These are phyloP conservation scores for Xerocomellus chrysenteron DNA, from an alignment of 768 basidiomycete species.

Conservation along the genomic window DNA sequence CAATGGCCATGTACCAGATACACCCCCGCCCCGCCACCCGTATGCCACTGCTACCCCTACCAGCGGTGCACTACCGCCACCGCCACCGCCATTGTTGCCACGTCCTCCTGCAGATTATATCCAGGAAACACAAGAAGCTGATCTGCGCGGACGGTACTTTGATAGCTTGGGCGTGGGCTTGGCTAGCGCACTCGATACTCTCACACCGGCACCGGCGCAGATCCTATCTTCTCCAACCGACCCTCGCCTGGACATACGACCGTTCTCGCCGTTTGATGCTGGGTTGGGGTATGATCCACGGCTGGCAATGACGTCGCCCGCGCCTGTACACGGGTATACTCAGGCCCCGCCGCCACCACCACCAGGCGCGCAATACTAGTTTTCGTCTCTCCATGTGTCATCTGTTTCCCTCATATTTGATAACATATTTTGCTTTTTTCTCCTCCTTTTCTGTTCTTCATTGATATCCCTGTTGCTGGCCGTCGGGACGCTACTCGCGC, in stretches of 20 bases:
- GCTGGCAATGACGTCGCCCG: slow-evolving; percentile 2
- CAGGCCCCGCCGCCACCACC: slow-evolving; percentile 11
- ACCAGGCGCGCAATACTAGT: slow-evolving; percentile 14
- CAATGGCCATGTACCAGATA: slow-evolving; percentile 23
- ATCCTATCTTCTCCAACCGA: slow-evolving; percentile 12
- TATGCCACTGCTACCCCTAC: slow-evolving; percentile 15
- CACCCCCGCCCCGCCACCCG: slow-evolving; percentile 12
- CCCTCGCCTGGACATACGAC: slow-evolving; percentile 37
- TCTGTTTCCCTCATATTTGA: slow-evolving; percentile 15
- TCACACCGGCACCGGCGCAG: slow-evolving; percentile 19
- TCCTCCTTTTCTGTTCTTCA: background rate
- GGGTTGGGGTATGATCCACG: slow-evolving; percentile 23
- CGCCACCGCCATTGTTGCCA: slow-evolving; percentile 75
- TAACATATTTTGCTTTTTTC: slow-evolving; percentile 12
- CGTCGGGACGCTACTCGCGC: background rate
- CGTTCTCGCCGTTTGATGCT: slow-evolving; percentile 49
- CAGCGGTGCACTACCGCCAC: slow-evolving; percentile 42
- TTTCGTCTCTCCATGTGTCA: background rate
- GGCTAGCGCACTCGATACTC: slow-evolving; percentile 36
- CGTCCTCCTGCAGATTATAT: slow-evolving; percentile 80
- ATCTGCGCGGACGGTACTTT: slow-evolving; percentile 51
- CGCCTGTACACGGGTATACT: slow-evolving; percentile 1
- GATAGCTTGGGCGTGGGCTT: slow-evolving; percentile 23
- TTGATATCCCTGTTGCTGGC: slow-evolving; percentile 4
- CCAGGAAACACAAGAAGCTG: slow-evolving; percentile 76